Evolutionary conservation across 306 rosid genomes (phyloP), one percentile per base, ranked within the genome.

Genomic region (Cucurbita pepo): DNA sequence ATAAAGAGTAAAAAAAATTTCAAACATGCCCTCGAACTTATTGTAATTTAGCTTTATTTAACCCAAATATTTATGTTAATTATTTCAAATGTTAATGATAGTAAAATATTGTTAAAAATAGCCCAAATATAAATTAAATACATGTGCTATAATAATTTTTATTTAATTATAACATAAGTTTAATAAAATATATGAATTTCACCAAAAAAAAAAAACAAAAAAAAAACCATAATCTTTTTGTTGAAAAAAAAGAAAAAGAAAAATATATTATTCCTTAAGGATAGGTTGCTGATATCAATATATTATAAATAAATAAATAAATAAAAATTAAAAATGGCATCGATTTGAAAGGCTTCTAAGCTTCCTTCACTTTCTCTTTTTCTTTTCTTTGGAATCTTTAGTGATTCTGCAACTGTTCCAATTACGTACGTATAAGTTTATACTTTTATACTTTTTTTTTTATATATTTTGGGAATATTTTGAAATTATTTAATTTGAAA

Each of bases 221-320:
- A 25, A 12, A 50, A 12, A 50, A 11, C 53, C n/a, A 48, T 48
- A 40, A 30, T 30, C 34, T 3, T 30, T 30, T 30, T 30, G 34
- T 30, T 30, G 34, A 30, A 62, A 62, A 14, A 8, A 34, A 36
- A 2, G 6, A 13, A 48, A 48, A 12, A 48, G 0, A 62, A 48
- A 48, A 48, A 66, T 45, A 66, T 43, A 30, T 30, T 66, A 66
- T 66, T 66, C 55, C 55, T 66, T 21, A 44, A 45, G 16, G 72
- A 66, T 63, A 63, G 25, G 51, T 63, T 63, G 70, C 36, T 18
- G 70, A 41, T 66, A 66, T 66, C 72, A 66, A 43, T 21, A 65
- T 65, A 19, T 19, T 36, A 66, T 66, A 43, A 5, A 8, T 44
- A 43, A 44, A 65, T 21, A 25, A 25, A 45, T 18, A 66, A 5